Base-by-base conservation (phyloP, 2,329 filamentous ascomycete genomes). In the Plenodomus biglobosus region DNA sequence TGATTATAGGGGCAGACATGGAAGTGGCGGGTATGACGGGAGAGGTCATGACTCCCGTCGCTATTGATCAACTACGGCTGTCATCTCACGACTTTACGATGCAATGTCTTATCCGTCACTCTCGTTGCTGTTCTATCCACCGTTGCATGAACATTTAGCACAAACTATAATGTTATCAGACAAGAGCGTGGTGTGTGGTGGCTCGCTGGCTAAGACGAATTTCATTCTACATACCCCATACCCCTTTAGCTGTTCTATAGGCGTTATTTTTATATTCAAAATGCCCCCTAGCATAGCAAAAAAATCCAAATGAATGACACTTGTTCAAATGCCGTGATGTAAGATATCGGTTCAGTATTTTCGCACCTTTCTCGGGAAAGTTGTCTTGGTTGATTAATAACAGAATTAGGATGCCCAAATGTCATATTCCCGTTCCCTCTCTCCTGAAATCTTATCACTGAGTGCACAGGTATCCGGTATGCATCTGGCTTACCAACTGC, bases 21-120 rank as follows among this genome's bases (percentile, higher is more conserved):
- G 57, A 16, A 59, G 40, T 34, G 66, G 56, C 40, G 59, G 59
- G 3, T 68, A 68, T 38, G 68, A 70, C 1, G 60, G 50, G 21
- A 59, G 62, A 41, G 53, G 59, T 4, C 62, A 68, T 44, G 66
- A 70, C 3, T 55, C 55, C 34, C 60, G 66, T 38, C 56, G 66
- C 17, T 70, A 69, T 41, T 69, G 44, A 60, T 38, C 3, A 11
- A 38, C 27, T 32, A 22, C 18, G 24, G 17, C 8, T 20, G 8
- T 38, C 30, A 20, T 19, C 34, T 32, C 8, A 49, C 37, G 46
- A 49, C 30, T 1, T 49, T 42, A 53, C 32, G 50, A 49, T 27
- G 6, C 27, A 15, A 32, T 32, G 11, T 15, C 8, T 15, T 10
- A 11, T 32, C 10, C 22, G 5, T 24, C 10, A 24, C 22, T 24